Base-by-base conservation (phyloP, 352 stramenopile genomes). In the Globisporangium cederbergense region DNA sequence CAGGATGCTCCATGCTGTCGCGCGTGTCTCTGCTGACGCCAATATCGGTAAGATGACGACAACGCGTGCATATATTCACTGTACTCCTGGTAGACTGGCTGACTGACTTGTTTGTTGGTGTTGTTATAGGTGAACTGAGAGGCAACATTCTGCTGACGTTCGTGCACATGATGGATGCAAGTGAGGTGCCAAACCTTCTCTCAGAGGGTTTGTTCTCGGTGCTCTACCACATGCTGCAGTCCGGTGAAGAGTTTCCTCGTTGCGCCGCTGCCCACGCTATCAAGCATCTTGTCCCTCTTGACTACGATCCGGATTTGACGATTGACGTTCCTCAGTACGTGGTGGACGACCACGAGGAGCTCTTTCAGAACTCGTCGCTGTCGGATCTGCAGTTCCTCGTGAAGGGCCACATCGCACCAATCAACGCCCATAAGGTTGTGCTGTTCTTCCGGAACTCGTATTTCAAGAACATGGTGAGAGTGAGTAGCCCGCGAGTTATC, bases 391-490 rank as follows among this genome's bases (percentile, higher is more conserved):
- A 94, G 66, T 96, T 96, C 54, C 73, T 95, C 11, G 88, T 96
- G 30, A 93, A 94, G 59, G 86, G 81, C 4, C 83, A 91, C 65
- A 94, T 94, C 60, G 83, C 83, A 2, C 86, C 82, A 18, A 96
- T 96, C 66, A 93, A 93, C 58, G 88, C 88, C 9, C 86, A 96
- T 73, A 93, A 93, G 60, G 88, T 96, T 22, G 88, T 96, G 28
- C 74, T 96, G 10, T 95, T 93, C 65, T 93, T 96, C 67, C 86
- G 87, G 38, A 96, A 96, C 64, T 89, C 88, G 64, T 96, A 95
- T 71, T 96, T 96, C 81, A 96, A 96, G 79, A 91, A 91, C 71
- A 88, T 95, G 84, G 88, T 96, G 80, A 82, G 78, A 81, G 84
- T 92, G 73, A 90, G 81, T 88, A 73, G 70, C 58, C 52, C 30